Evolutionary conservation across 1,139 yeast genomes (phyloP), one percentile per base, ranked within the genome.

Genomic region (Ogataea hybrid): DNA sequence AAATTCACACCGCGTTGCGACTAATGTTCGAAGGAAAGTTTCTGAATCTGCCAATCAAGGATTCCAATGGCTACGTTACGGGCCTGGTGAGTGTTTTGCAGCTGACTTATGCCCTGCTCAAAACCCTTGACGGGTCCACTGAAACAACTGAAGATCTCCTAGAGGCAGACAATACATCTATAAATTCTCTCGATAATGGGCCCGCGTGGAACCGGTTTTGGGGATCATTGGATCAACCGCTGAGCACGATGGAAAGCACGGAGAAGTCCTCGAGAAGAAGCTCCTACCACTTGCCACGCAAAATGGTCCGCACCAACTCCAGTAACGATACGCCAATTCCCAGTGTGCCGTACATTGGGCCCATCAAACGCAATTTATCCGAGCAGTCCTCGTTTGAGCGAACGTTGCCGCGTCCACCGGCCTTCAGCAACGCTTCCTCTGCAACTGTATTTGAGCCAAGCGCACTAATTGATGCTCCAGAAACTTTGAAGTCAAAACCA

Each of bases 11-110:
- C 9, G 73, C 72, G 6, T 49, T 69, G 35, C 57, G 70, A 45
- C 49, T 67, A 43, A 69, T 69, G 73, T 68, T 65, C 44, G 69
- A 66, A 35, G 73, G 73, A 0, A 66, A 67, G 42, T 69, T 64
- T 38, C 43, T 69, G 35, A 69, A 67, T 41, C 47, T 69, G 37
- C 73, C 73, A 0, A 65, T 68, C 6, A 59, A 59, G 28, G 57
- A 62, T 44, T 20, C 39, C 7, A 36, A 49, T 1, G 59, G 61
- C 5, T 56, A 53, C 10, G 61, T 69, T 4, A 56, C 63, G n/a
- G 72, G 71, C 1, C 55, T 69, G 6, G 65, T 68, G 4, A 64
- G 68, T 44, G 73, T 68, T 2, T 49, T 69, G 14, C 70, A 68
- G 35, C 45, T 69, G 38, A 69, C 72, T 0, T 65, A 64, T 39